Evolutionary conservation across 2,329 filamentous ascomycete genomes (phyloP), one percentile per base, ranked within the genome.

Genomic region (Aphanoascus verrucosus): DNA sequence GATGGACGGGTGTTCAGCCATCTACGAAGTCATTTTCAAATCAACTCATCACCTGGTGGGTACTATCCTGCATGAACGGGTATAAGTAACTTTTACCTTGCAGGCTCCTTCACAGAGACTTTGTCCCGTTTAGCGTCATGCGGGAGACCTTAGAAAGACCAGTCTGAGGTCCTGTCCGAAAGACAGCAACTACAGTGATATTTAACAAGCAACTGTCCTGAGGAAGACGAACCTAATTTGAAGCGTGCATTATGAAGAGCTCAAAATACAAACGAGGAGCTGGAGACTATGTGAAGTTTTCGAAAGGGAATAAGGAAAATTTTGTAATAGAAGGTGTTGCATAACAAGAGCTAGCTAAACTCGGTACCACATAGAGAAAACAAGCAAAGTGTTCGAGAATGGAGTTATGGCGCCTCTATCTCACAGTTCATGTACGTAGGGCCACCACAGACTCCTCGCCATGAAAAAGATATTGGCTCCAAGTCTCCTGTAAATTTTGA

Each of bases 271-370:
- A n/a, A 23, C 43, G 35, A 51, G 35, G 15, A 49, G 49, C 40
- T 43, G 37, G 40, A 37, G 38, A 35, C n/a, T n/a, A n/a, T n/a
- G n/a, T 8, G 32, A 51, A 41, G 34, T 32, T 51, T 51, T 46
- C 11, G 32, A 8, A 40, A 46, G 28, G 41, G 34, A 46, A 52
- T 40, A 46, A 52, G 32, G 34, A n/a, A 14, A n/a, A 14, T 45
- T 45, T 46, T n/a, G 23, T 5, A 23, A 38, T 45, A 52, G 40
- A 52, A 34, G 40, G 32, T 52, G 50, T 37, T 52, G 41, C 34
- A 46, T 52, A 46, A 46, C 28, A 46, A 46, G 34, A 40, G 50
- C 50, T 52, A 52, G 35, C 31, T 52, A 46, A 46, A 52, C 32
- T 46, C 41, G 43, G 42, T 45, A 52, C 50, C 42, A 19, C 38